Conservation (phyloP, 2,329 filamentous ascomycete genomes). For the Dendrostoma leiphaemia region DNA sequence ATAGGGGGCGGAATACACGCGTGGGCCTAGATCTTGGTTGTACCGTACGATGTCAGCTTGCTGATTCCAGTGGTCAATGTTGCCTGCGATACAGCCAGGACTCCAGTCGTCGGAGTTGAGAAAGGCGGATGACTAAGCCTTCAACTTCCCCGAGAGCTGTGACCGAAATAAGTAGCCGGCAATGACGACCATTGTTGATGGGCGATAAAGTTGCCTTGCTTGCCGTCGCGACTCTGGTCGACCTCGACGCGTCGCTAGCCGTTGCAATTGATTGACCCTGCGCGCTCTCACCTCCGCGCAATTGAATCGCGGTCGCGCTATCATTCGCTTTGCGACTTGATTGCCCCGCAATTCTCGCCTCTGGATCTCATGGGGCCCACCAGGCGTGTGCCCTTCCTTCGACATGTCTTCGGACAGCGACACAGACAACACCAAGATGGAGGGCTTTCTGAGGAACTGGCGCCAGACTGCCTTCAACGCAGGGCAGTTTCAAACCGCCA, state of each 20-base stretch:
- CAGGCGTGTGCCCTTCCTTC: neutral
- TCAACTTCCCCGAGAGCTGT: neutral
- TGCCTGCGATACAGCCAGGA: no score
- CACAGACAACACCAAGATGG: slow-evolving; percentile 56
- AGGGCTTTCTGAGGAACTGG: slow-evolving; percentile 91
- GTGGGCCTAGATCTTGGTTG: no score
- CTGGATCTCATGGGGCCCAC: neutral
- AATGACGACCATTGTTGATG: no score
- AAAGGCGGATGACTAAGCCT: neutral
- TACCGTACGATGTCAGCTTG: no score
- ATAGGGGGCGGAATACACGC: no score
- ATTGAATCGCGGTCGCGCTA: neutral
- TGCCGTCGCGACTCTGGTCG: neutral
- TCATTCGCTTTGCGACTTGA: neutral
- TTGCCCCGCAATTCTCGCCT: neutral
- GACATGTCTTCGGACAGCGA: slow-evolving; percentile 19
- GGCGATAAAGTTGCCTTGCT: neutral
- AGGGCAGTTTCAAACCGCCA: slow-evolving; percentile 93
- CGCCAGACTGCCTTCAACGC: slow-evolving; percentile 93
- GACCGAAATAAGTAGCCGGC: no score
- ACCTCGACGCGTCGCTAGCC: neutral
- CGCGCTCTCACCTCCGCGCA: neutral
- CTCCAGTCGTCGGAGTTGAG: no score
- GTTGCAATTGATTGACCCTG: neutral
- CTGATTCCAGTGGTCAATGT: no score